phyloP scores from a whole-genome alignment of 1,284 basidiomycete genomes.

The Naganishia albida region DNA sequence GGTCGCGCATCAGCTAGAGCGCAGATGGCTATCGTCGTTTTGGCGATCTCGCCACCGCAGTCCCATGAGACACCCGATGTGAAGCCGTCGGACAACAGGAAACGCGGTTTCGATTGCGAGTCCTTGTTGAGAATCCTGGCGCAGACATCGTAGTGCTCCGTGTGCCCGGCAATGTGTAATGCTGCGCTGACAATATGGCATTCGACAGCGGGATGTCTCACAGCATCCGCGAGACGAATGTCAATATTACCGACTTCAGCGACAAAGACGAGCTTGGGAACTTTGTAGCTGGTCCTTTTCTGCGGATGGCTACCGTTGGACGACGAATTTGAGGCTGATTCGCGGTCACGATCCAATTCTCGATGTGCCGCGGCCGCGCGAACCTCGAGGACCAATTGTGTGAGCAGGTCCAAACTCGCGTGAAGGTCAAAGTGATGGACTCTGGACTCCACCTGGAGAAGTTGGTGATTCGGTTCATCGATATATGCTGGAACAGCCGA shows the following conservation, averaged over 20 bases:
- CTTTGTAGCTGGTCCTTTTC: background rate
- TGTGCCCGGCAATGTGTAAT: conserved; percentile 13
- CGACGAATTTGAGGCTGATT: background rate
- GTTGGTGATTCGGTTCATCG: conserved; percentile 18
- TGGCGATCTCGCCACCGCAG: conserved; percentile 12
- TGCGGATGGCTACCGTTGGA: background rate
- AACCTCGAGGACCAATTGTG: conserved; percentile 10
- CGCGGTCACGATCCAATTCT: background rate
- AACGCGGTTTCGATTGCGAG: conserved; percentile 12
- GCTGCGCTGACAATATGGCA: conserved; percentile 6
- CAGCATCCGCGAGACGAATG: conserved; percentile 4
- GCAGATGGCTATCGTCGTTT: background rate
- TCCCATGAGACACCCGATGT: conserved; percentile 14
- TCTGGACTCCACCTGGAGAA: conserved; percentile 10
- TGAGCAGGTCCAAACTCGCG: conserved; percentile 10
- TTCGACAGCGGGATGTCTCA: conserved; percentile 1
- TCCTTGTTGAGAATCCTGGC: conserved; percentile 19
- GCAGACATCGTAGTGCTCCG: conserved; percentile 1
- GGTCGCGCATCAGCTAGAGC: background rate
- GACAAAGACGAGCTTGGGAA: conserved; percentile 8
- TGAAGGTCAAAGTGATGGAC: background rate
- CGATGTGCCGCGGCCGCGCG: conserved; percentile 13
- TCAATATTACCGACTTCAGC: conserved; percentile 9
- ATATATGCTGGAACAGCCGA: background rate
- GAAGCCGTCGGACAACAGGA: background rate